Base-by-base conservation (phyloP, 192 early-diverging fungal species). In the Ambispora gerdemannii region DNA sequence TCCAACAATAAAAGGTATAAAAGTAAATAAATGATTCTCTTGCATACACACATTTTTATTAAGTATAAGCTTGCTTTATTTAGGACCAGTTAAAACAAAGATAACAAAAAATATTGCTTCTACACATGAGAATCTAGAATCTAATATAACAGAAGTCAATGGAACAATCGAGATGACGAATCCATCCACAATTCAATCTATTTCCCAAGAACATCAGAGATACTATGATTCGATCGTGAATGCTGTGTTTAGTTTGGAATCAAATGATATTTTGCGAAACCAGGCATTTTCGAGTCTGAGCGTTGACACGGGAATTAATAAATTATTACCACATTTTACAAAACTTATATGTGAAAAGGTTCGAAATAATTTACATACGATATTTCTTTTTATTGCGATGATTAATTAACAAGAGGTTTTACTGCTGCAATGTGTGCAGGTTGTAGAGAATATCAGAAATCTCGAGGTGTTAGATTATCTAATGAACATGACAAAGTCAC, bases 161-260 rank as follows among this genome's bases (percentile, higher is more conserved):
- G n/a, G n/a, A n/a, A n/a, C n/a, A n/a, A n/a, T n/a, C n/a, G n/a
- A n/a, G n/a, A n/a, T n/a, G 61, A 74, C 84, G 47, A 89, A 90
- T 50, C 85, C 89, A 17, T 77, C 93, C 25, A 94, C 97, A 35
- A 96, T 97, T 76, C 85, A 91, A 64, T 89, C 94, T 4, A 76
- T 99, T 50, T 95, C 96, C 17, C 90, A 91, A 76, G 95, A 98
- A 77, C 77, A 98, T 20, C 92, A 96, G 77, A 81, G 95, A 67
- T 99, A 97, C 77, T 97, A 91, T 64, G 95, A 98, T 60, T 89
- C 91, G 56, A 89, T 97, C 38, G 93, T 90, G 3, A 91, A 91
- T 55, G 84, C 89, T 8, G 76, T 97, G 36, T 66, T 89, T 32
- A 90, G 90, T 70, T 64, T 76, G 13, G 87, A 90, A 20, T 85